Evolutionary conservation across 768 basidiomycete genomes (phyloP), one percentile per base, ranked within the genome.

Genomic region (Tulasnella calospora): DNA sequence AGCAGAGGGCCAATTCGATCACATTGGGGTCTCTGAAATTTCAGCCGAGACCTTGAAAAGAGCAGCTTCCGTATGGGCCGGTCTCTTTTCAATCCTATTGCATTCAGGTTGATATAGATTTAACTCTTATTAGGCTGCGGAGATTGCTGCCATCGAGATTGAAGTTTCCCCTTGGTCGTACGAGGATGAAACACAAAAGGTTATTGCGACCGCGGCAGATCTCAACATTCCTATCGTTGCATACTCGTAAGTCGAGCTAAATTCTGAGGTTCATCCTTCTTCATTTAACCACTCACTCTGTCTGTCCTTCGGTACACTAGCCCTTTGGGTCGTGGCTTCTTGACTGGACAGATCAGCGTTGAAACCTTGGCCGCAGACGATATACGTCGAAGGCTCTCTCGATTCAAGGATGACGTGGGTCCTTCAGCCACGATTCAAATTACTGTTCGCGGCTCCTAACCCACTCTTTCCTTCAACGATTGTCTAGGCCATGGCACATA

Each of bases 1-100:
- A 76, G 83, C 88, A 38, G 90, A 91, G 80, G 90, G 90, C 17
- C 85, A 88, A 77, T 88, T 91, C 82, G 85, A 87, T 80, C 87
- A 90, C 81, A 89, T 92, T 76, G 89, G 90, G 2, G 80, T 92
- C 76, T 89, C 88, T 0, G 91, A 92, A 82, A 86, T 87, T 81
- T 85, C 84, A n/a, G 88, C 86, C 0, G 84, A 83, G 35, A 89
- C 89, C 0, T 84, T 92, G 12, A 81, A 84, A 12, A 81, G 81
- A 55, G 86, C 85, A 9, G 75, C 80, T 30, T 83, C 83, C 76
- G 84, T 86, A 47, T 80, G 47, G n/a, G 67, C 13, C 36, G 17
- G 15, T n/a, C n/a, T 30, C 44, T 44, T 40, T n/a, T 30, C 3
- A 33, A 27, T 23, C 2, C 19, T 44, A 44, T 23, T 23, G 27